Evolutionary conservation across 2,329 filamentous ascomycete species (phyloP).

Genomic region (Fusarium mexicanum): DNA sequence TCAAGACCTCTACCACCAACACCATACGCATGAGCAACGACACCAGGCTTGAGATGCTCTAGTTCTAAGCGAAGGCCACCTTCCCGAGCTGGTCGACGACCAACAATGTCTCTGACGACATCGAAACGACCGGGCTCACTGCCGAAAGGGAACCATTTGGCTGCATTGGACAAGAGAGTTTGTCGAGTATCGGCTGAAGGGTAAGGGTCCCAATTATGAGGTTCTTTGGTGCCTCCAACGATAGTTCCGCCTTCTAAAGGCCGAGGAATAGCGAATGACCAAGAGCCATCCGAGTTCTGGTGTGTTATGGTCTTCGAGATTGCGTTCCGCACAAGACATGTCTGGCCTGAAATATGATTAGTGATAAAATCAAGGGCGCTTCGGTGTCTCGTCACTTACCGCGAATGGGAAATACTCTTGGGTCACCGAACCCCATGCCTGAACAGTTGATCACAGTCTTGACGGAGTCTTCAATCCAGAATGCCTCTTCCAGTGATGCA

Average conservation of each 20-base stretch:
- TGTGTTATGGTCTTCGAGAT: neutral
- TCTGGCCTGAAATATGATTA: neutral
- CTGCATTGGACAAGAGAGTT: neutral
- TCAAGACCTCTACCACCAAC: constrained; percentile 3
- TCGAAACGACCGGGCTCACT: neutral
- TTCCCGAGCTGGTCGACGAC: neutral
- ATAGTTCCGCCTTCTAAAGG: neutral
- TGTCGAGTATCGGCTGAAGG: neutral
- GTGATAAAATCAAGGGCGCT: rapidly evolving
- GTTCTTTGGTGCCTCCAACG: constrained; percentile 1
- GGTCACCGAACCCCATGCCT: neutral
- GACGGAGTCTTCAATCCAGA: neutral
- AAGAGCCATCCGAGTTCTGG: neutral
- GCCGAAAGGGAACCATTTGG: neutral
- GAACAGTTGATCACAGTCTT: neutral
- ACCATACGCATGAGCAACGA: neutral
- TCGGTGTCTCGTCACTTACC: neutral
- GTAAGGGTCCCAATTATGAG: neutral
- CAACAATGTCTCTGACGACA: constrained; percentile 1
- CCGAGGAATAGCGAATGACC: constrained; percentile 6
- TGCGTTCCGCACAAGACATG: neutral
- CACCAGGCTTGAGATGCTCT: neutral
- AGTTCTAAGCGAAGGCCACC: neutral
- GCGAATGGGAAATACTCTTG: neutral
- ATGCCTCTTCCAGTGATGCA: neutral